These are phyloP conservation scores for Penicillium sp. DNA, from an alignment of 2,329 filamentous ascomycete species.

Conservation along the genomic window DNA sequence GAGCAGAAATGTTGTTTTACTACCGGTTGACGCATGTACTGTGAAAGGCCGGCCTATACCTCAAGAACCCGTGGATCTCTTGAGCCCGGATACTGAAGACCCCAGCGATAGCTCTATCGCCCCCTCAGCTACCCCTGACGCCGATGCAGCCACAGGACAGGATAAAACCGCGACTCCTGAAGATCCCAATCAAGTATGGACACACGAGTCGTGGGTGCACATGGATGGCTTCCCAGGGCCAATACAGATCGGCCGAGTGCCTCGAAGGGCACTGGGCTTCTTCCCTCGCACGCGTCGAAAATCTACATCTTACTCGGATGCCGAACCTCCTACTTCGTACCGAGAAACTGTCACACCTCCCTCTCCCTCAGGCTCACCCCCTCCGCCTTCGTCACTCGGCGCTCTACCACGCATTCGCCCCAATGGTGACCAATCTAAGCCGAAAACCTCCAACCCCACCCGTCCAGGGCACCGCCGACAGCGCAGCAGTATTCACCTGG, in stretches of 20 bases:
- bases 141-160: conserved; percentile 6
- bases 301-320: conserved; percentile 65
- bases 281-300: conserved; percentile 90
- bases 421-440: conserved; percentile 32
- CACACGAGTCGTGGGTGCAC: conserved; percentile 85
- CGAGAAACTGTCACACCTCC: conserved; percentile 33
- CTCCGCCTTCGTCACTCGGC: conserved; percentile 28
- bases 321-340: conserved; percentile 47
- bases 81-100: conserved; percentile 33
- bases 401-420: conserved; percentile 31
- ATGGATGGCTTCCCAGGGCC: conserved; percentile 71
- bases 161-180: conserved; percentile 27
- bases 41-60: conserved; percentile 69
- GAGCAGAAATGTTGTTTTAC: conserved; percentile 72
- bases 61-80: conserved; percentile 28
- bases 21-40: conserved; percentile 88
- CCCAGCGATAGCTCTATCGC: conserved; percentile 36
- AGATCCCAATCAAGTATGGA: conserved; percentile 71
- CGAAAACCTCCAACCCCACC: conserved; percentile 21
- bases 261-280: conserved; percentile 79
- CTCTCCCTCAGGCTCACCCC: conserved; percentile 27
- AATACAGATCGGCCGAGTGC: conserved; percentile 82
- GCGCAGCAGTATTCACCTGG: conserved; percentile 61
- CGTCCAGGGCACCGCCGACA: conserved; percentile 42
- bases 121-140: conserved; percentile 18